phyloP scores from a whole-genome alignment of 441 rosid species.

The Metrosideros polymorpha region DNA sequence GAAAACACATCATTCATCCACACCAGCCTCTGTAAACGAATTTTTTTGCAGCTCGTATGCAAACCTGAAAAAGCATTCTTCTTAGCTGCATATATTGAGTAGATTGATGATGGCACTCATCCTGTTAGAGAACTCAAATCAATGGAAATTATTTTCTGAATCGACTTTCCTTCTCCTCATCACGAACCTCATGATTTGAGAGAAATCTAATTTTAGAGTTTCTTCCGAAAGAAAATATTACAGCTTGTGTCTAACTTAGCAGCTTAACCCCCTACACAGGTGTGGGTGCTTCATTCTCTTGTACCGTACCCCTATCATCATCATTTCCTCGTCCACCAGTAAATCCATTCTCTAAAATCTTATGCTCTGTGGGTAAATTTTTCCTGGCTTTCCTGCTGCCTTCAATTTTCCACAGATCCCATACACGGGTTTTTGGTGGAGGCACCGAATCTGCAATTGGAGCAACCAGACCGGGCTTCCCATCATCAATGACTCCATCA shows the following conservation, averaged over 20 bases:
- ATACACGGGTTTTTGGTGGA: constrained; percentile 62
- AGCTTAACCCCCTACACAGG: constrained; percentile 15
- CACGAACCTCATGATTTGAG: neutral
- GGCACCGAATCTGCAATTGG: constrained; percentile 51
- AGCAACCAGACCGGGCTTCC: constrained; percentile 79
- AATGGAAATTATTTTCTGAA: neutral
- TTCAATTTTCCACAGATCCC: constrained; percentile 68
- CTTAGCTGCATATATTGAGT: neutral
- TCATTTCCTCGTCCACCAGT: constrained; percentile 13
- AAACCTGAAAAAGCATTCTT: neutral
- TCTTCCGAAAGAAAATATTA: neutral
- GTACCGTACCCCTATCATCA: constrained; percentile 14
- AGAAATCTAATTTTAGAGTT: neutral
- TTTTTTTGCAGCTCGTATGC: neutral
- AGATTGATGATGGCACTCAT: neutral
- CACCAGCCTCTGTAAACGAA: neutral
- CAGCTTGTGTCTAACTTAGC: neutral
- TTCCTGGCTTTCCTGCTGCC: constrained; percentile 36
- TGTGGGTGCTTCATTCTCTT: constrained; percentile 22
- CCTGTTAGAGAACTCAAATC: neutral
- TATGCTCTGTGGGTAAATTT: constrained; percentile 55
- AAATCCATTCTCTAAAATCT: constrained; percentile 2
- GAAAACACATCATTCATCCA: neutral
- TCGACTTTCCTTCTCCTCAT: neutral
- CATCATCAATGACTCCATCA: constrained; percentile 74